phyloP scores from a whole-genome alignment of 208 protist species.

The Crithidia acanthocephali region DNA sequence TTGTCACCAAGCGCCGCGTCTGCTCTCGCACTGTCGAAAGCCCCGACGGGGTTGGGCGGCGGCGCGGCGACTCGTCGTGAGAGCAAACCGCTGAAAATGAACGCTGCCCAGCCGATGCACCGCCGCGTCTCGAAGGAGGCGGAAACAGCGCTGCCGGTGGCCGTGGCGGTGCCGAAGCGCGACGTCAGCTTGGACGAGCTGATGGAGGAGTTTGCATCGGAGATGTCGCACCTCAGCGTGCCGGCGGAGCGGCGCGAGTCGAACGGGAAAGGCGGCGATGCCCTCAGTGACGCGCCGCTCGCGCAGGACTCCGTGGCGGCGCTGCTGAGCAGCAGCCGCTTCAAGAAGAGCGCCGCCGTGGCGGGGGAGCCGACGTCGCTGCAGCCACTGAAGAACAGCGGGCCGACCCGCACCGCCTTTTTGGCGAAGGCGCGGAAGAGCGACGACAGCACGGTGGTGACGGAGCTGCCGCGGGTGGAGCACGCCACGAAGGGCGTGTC shows the following conservation, averaged over 20 bases:
- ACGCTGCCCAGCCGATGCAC: slow-evolving; percentile 2
- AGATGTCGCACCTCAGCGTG: slow-evolving; percentile 63
- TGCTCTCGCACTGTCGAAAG: not conserved
- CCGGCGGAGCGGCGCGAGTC: slow-evolving; percentile 19
- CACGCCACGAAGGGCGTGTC: slow-evolving; percentile 38
- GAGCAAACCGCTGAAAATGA: slow-evolving; percentile 4
- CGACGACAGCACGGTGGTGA: slow-evolving; percentile 11
- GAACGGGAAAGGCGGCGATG: not conserved
- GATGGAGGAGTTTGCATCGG: slow-evolving; percentile 74
- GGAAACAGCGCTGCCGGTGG: slow-evolving; percentile 4
- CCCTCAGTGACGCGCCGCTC: not conserved
- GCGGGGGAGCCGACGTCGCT: slow-evolving; percentile 2
- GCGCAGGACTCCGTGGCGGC: slow-evolving; percentile 43
- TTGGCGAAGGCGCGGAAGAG: slow-evolving; percentile 3
- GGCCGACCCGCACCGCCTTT: slow-evolving; percentile 1
- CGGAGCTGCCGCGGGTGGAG: slow-evolving; percentile 20
- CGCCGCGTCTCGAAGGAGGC: slow-evolving; percentile 14
- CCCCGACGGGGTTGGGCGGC: not conserved
- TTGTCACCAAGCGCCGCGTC: not conserved
- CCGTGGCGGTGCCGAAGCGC: slow-evolving; percentile 12
- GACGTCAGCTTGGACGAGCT: slow-evolving; percentile 71
- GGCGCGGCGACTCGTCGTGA: slow-evolving; percentile 7
- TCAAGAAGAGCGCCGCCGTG: slow-evolving; percentile 45
- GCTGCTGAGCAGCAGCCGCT: slow-evolving; percentile 67
- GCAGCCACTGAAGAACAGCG: slow-evolving; percentile 16